Evolutionary conservation across 1,284 basidiomycete genomes (phyloP).

Genomic region (Leccinum subatratum): DNA sequence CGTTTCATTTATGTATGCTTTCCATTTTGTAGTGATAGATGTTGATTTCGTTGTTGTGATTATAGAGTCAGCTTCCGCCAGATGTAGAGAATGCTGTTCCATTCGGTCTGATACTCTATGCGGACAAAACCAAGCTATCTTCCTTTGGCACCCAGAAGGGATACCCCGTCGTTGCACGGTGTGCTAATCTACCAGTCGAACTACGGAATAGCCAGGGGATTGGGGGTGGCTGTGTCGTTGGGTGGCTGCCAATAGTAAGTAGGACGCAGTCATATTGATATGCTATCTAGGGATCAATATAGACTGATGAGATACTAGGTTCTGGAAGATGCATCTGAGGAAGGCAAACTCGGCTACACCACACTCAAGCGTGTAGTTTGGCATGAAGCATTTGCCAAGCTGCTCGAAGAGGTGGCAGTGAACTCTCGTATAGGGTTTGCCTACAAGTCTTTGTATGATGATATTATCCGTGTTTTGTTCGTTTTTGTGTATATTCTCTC

Average conservation of each 20-base stretch:
- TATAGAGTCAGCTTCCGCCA: background rate
- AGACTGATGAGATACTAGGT: too few species aligned
- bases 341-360: too few species aligned
- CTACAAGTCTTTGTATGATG: too few species aligned
- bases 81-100: conserved; percentile 4
- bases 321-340: too few species aligned
- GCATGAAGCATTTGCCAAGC: too few species aligned
- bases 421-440: too few species aligned
- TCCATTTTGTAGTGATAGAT: background rate
- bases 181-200: conserved; percentile 35
- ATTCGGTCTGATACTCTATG: conserved; percentile 17
- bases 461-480: too few species aligned
- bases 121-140: conserved; percentile 18
- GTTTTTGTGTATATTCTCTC: too few species aligned
- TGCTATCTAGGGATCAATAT: too few species aligned
- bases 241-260: conserved; percentile 42
- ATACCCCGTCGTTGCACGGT: conserved; percentile 40
- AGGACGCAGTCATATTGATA: too few species aligned
- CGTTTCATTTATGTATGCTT: conserved; percentile 16
- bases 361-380: too few species aligned
- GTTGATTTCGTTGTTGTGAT: background rate
- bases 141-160: conserved; percentile 32
- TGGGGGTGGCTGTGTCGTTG: conserved; percentile 38
- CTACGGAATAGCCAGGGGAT: conserved; percentile 38
- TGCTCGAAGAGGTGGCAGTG: too few species aligned